Conservation (phyloP, 306 rosid species). For the Sicyos baderoa region DNA sequence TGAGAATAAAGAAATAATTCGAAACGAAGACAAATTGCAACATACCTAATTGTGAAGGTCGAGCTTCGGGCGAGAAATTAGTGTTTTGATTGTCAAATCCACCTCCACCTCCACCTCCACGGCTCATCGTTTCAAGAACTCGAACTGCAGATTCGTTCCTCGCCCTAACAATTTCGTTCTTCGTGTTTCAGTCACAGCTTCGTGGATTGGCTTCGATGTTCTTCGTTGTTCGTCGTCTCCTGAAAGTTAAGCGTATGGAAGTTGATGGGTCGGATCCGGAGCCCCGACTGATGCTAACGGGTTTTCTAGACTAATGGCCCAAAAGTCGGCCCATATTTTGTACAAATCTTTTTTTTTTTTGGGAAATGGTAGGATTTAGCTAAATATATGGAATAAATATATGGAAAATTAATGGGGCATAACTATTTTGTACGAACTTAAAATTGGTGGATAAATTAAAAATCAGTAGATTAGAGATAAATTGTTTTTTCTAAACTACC, state of each 20-base stretch:
- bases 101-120: constrained; percentile 92
- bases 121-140: constrained; percentile 35
- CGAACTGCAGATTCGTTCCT: neutral
- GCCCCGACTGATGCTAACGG: neutral
- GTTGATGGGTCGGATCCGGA: neutral
- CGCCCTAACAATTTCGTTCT: neutral
- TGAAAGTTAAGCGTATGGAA: neutral
- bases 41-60: constrained; percentile 68
- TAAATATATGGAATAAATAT: no score
- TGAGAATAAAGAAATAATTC: neutral
- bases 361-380: no score
- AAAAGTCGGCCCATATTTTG: neutral
- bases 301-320: no score
- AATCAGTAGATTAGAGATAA: no score
- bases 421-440: no score
- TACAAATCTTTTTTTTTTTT: no score
- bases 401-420: no score
- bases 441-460: no score
- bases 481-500: no score
- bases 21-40: neutral
- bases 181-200: neutral
- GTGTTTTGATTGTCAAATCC: constrained; percentile 88
- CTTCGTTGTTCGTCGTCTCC: neutral
- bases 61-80: constrained; percentile 89
- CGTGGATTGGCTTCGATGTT: neutral